A percentile compares a stretch with the other conserved stretches of the same genome.
Evolutionary conservation across 176 grass and related monocot genomes (phyloP).

Genomic region (Tillandsia leiboldiana): DNA sequence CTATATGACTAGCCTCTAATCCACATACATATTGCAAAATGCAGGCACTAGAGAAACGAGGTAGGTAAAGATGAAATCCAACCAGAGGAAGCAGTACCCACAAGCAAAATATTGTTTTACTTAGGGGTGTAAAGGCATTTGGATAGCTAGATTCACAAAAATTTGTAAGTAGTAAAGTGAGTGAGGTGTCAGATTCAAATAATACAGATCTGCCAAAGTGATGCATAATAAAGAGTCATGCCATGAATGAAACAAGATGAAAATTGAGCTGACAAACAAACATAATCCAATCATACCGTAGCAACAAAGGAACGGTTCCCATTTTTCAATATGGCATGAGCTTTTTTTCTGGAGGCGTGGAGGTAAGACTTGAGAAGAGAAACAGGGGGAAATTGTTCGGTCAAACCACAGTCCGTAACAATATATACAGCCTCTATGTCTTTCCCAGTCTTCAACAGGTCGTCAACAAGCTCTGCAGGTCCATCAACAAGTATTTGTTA

Average conservation of each 20-base stretch:
- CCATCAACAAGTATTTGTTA: not conserved
- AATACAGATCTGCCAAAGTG: no score
- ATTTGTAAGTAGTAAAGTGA: no score
- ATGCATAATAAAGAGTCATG: not conserved
- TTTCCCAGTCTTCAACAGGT: conserved; percentile 50
- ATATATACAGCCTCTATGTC: conserved; percentile 60
- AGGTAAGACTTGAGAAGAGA: conserved; percentile 57
- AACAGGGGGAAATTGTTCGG: conserved; percentile 41
- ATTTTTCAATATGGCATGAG: conserved; percentile 36
- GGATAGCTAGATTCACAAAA: no score
- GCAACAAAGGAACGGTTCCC: conserved; percentile 39
- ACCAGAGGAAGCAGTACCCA: not conserved
- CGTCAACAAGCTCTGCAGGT: conserved; percentile 53
- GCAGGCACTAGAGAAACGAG: not conserved
- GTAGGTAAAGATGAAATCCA: not conserved
- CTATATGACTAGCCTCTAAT: no score
- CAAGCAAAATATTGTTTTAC: not conserved
- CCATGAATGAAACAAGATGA: not conserved
- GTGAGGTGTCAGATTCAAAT: no score
- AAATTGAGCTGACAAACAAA: not conserved
- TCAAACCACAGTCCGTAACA: conserved; percentile 49
- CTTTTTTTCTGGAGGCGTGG: conserved; percentile 40
- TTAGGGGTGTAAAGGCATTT: no score
- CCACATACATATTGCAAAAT: not conserved
- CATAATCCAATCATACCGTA: conserved; percentile 30